Evolutionary conservation across 2,329 filamentous ascomycete genomes (phyloP), one percentile per base, ranked within the genome.

Genomic region (Diaporthe helianthi): DNA sequence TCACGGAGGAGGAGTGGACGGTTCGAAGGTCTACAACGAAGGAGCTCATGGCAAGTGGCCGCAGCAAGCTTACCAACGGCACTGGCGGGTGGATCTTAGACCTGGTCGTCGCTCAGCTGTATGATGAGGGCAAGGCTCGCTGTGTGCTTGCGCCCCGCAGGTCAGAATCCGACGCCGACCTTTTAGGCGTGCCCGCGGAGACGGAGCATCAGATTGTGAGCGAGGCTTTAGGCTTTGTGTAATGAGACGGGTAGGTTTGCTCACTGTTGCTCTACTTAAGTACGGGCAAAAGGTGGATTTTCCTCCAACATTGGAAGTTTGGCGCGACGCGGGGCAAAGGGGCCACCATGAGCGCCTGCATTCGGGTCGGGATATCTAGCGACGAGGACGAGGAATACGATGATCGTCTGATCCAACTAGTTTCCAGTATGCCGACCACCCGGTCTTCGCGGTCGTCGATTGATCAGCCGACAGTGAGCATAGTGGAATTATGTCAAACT

Each of bases 31-130:
- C 51, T 8, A 69, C 69, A 6, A 60, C 54, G 3, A 36, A 19
- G 13, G 44, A 24, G 0, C 38, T 73, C 31, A 53, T 68, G 63
- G 63, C 65, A 15, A 52, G 58, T 5, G 72, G 72, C 2, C 61
- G 74, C 12, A 58, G 52, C 53, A 78, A 75, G 71, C 72, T 73
- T 46, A 55, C 68, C 4, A 63, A 55, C 9, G 76, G 76, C 5
- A 19, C 33, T 22, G 49, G 58, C 1, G 74, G 72, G 12, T 79
- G 76, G 77, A 24, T 71, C 4, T 70, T 78, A 38, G 76, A 79
- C 26, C 69, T 79, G 22, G 65, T 75, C 19, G 74, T 78, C 2
- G 76, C 72, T 38, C 76, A 78, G 67, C 74, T 79, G 13, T 78
- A 73, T 38, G 74, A 73, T 17, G 75, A 76, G 9, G 77, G 76